Evolutionary conservation across 73 alveolate species (phyloP).

Genomic region (Effrenium voratum): DNA sequence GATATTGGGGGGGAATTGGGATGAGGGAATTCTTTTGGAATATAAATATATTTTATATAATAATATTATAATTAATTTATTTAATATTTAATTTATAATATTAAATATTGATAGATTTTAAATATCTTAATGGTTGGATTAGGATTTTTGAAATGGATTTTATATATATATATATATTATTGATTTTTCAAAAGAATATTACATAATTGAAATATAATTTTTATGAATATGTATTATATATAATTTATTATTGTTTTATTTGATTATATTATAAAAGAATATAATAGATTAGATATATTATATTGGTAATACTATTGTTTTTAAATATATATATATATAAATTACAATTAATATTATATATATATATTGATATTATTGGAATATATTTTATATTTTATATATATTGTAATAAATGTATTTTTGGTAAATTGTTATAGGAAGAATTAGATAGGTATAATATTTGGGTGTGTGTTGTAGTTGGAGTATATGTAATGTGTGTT

Average conservation of each 20-base stretch:
- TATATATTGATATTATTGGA: not conserved
- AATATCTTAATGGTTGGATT: not conserved
- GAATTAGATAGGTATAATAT: not conserved
- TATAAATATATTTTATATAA: not conserved
- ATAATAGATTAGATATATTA: not conserved
- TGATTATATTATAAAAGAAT: not conserved
- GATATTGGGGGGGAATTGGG: not conserved
- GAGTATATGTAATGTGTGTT: not conserved
- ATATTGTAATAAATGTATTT: not conserved
- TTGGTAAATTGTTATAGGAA: not conserved
- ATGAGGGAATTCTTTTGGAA: not conserved
- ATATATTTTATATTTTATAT: not conserved
- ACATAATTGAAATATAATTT: not conserved
- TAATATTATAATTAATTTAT: no score
- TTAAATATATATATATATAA: not conserved
- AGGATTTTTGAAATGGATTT: not conserved
- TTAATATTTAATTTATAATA: not conserved
- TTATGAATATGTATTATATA: no score
- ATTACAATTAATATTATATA: not conserved
- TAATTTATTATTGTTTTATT: not conserved
- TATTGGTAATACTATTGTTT: not conserved
- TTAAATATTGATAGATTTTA: not conserved
- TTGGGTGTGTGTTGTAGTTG: not conserved
- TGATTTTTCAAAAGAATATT: not conserved
- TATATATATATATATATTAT: not conserved